phyloP scores from a whole-genome alignment of 768 basidiomycete genomes.

The Serendipita sp. region DNA sequence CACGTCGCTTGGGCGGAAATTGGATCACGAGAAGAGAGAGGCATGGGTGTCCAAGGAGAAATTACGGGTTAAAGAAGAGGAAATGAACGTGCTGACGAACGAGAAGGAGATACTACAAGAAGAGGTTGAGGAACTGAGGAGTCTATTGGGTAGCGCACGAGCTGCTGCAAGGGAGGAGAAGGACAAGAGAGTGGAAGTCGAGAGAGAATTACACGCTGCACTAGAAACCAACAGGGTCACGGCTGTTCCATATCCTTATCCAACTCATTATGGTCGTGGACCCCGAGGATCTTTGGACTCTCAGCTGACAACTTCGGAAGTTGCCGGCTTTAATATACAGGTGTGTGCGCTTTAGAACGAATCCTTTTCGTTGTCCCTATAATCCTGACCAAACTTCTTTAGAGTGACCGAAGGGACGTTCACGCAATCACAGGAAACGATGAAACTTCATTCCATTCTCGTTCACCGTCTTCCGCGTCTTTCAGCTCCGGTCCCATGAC shows the following conservation, averaged over 20 bases:
- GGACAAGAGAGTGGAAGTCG: neutral
- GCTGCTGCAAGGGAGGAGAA: neutral
- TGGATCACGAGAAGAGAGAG: slow-evolving; percentile 67
- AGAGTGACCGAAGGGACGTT: neutral
- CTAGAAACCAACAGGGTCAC: neutral
- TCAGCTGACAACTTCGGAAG: neutral
- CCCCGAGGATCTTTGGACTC: neutral
- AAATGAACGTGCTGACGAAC: slow-evolving; percentile 45
- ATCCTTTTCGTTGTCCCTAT: neutral
- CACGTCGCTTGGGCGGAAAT: slow-evolving; percentile 43
- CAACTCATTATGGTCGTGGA: neutral
- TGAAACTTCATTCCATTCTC: neutral
- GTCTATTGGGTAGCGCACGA: neutral
- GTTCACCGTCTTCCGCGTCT: neutral
- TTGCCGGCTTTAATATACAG: neutral
- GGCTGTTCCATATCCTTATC: neutral
- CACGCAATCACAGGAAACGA: neutral
- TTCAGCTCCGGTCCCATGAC: neutral
- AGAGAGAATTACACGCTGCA: neutral
- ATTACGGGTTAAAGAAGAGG: slow-evolving; percentile 25
- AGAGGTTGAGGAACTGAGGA: slow-evolving; percentile 23
- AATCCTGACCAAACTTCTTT: neutral
- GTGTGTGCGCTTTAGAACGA: neutral
- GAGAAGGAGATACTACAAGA: slow-evolving; percentile 26
- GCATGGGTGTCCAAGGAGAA: slow-evolving; percentile 72